Base-by-base conservation (phyloP, 2,329 filamentous ascomycete species). In the Chaetomium globosum region DNA sequence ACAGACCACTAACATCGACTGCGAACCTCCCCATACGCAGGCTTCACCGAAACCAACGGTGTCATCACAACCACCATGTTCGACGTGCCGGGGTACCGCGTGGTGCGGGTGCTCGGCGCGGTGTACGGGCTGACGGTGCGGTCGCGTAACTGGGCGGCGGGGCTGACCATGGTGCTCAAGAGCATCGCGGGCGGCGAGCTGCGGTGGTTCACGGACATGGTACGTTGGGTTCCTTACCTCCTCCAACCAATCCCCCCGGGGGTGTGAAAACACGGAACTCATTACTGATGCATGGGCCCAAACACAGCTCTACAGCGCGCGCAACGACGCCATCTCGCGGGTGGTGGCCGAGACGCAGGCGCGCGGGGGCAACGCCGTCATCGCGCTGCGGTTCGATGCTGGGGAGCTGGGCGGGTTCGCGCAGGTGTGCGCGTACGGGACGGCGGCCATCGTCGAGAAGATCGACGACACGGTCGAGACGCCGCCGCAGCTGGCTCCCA, bases 21-120 rank as follows among this genome's bases (percentile, higher is more conserved):
- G 3, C 5, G 12, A 16, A 21, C 19, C 36, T 46, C 36, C 13
- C 21, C 36, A 58, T 48, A 21, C 23, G 23, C 36, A 60, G 53
- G 64, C 77, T 87, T 85, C 75, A 83, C 83, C 48, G 86, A 88
- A 71, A 88, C 86, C 8, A 80, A 84, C 56, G 85, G 85, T 46
- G 80, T 88, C 62, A 83, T 88, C 68, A 87, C 84, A 0, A 83
- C 83, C 0, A 88, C 86, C 61, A 88, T 87, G 85, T 85, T 84
- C 75, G 85, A 88, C 71, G 76, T 88, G 26, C 85, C 85, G 0
- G 85, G 85, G 8, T 87, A 87, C 75, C 83, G 81, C 67, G 78
- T 88, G 56, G 80, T 82, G 46, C 79, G 79, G 61, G 82, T 87
- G 1, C 80, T 88, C 6, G 86, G 86, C 61, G 81, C 84, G 8